Percentiles rank a stretch among this genome's conserved stretches.
Evolutionary conservation across 1,139 yeast genomes (phyloP).

Genomic region (Hemisphaericaspora xylanilytica): DNA sequence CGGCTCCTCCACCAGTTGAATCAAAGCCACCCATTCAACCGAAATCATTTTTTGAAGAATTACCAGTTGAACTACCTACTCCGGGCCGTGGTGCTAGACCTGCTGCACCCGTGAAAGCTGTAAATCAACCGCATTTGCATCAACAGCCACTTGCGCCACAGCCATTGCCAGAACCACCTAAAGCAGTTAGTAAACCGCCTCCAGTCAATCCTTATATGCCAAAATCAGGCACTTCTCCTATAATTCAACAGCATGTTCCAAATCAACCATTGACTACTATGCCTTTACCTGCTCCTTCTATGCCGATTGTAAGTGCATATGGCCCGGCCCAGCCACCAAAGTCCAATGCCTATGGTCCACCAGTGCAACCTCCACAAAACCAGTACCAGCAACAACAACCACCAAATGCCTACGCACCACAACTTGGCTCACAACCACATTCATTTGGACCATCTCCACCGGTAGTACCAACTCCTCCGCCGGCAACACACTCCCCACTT

Average conservation of each 20-base stretch:
- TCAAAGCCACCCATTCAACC: constrained; percentile 16
- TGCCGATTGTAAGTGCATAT: constrained; percentile 7
- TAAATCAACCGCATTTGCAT: constrained; percentile 14
- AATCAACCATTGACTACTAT: constrained; percentile 9
- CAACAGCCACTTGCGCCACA: constrained; percentile 5
- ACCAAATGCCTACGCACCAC: constrained; percentile 8
- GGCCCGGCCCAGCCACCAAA: constrained; percentile 6
- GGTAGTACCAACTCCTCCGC: neutral
- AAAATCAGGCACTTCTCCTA: constrained; percentile 15
- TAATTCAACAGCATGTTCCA: constrained; percentile 15
- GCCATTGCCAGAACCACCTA: constrained; percentile 9
- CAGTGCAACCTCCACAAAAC: constrained; percentile 2
- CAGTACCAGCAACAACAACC: constrained; percentile 3
- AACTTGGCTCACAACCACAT: constrained; percentile 1
- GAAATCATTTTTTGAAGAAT: constrained; percentile 55
- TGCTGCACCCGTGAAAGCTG: constrained; percentile 20
- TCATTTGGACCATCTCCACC: constrained; percentile 6
- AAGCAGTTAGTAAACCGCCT: constrained; percentile 15
- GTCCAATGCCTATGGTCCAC: constrained; percentile 6
- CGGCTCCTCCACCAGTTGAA: constrained; percentile 8
- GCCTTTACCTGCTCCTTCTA: constrained; percentile 20
- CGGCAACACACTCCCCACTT: constrained; percentile 6
- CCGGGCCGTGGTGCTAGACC: constrained; percentile 32
- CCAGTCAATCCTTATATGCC: constrained; percentile 18
- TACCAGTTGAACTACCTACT: constrained; percentile 37